A percentile compares a stretch with the other conserved stretches of the same genome.
phyloP scores from a whole-genome alignment of 2,329 filamentous ascomycete genomes.

The Ampelomyces quisqualis region DNA sequence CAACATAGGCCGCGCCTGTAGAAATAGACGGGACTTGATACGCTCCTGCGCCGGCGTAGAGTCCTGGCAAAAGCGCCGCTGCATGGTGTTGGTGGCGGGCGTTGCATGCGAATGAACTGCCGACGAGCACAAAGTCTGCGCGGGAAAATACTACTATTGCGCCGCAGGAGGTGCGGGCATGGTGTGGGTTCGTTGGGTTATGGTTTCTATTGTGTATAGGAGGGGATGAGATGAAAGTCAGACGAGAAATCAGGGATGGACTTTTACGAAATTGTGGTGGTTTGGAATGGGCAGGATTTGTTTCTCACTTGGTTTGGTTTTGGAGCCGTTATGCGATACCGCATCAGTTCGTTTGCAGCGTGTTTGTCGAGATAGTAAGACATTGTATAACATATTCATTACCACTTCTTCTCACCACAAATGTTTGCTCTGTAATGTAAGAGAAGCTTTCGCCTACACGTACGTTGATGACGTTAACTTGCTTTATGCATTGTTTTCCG shows the following conservation, averaged over 20 bases:
- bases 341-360: conserved; percentile 1
- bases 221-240: background rate
- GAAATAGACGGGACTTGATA: conserved; percentile 20
- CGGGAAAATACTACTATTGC: conserved; percentile 3
- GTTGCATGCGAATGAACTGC: conserved; percentile 20
- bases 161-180: conserved; percentile 15
- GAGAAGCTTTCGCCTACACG: too few relatives aligned
- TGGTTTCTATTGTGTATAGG: too few relatives aligned
- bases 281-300: background rate
- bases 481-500: conserved; percentile 6
- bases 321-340: background rate
- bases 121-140: conserved; percentile 21
- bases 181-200: too few relatives aligned
- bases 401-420: background rate
- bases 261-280: background rate
- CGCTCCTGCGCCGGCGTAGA: conserved; percentile 8
- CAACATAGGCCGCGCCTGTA: too few relatives aligned
- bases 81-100: too few relatives aligned
- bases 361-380: background rate
- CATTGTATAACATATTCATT: background rate
- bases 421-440: too few relatives aligned
- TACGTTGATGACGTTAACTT: conserved; percentile 4
- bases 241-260: background rate
- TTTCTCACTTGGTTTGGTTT: background rate
- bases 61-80: too few relatives aligned